These are phyloP conservation scores for Asterella californica DNA, from an alignment of 225 moss, liverwort and hornwort species.

Conservation along the genomic window DNA sequence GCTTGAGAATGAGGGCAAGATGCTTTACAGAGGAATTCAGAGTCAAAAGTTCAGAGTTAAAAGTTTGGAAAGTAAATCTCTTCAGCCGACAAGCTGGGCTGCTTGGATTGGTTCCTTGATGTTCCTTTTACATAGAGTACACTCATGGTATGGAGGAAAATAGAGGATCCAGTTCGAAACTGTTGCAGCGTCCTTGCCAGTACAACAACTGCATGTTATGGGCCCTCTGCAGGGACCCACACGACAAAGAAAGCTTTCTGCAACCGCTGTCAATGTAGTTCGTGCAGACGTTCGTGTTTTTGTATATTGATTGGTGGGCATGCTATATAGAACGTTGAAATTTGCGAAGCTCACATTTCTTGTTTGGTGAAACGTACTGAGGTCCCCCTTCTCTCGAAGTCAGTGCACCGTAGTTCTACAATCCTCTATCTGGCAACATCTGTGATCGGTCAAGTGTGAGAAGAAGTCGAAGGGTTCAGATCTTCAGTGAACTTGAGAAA, in stretches of 20 bases:
- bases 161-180: not conserved
- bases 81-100: no score
- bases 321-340: not conserved
- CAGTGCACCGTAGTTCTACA: not conserved
- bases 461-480: not conserved
- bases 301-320: not conserved
- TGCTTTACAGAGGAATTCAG: no score
- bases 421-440: not conserved
- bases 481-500: not conserved
- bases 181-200: not conserved
- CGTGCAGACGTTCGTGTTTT: conserved; percentile 2
- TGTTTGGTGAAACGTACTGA: not conserved
- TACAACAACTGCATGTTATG: not conserved
- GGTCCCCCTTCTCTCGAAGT: not conserved
- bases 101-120: not conserved
- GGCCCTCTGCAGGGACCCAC: conserved; percentile 2
- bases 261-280: not conserved
- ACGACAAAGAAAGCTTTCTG: not conserved
- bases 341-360: not conserved
- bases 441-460: not conserved
- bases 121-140: not conserved
- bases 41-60: no score
- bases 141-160: not conserved
- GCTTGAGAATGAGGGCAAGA: no score
- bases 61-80: no score